Evolutionary conservation across 371 early-diverging fungal species (phyloP).

Genomic region (Mucor irregularis): DNA sequence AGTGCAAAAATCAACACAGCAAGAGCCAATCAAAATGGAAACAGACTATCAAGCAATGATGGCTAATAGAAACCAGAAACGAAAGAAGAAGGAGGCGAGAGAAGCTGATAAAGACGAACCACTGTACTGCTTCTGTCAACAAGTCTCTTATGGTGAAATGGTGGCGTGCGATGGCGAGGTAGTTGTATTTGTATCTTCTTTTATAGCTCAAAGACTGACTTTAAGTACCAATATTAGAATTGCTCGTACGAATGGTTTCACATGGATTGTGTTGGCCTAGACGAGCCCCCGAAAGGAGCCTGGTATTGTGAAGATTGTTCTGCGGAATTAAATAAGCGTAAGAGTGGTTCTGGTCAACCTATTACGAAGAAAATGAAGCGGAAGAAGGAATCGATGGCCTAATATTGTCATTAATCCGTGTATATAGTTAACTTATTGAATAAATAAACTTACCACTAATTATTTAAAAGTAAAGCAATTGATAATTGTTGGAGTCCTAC

Average conservation of each 20-base stretch:
- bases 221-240: constrained; percentile 33
- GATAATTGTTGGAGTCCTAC: too few relatives aligned
- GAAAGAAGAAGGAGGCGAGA: constrained; percentile 36
- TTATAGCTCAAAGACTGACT: too few relatives aligned
- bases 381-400: constrained; percentile 20
- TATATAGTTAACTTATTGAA: too few relatives aligned
- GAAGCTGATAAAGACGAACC: constrained; percentile 71
- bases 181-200: constrained; percentile 20
- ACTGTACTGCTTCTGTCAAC: constrained; percentile 90
- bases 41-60: constrained; percentile 20
- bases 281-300: constrained; percentile 81
- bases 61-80: constrained; percentile 29
- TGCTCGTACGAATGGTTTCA: constrained; percentile 93
- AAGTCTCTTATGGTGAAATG: constrained; percentile 98
- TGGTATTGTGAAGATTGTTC: constrained; percentile 90
- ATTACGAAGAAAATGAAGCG: constrained; percentile 18
- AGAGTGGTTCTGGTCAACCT: not conserved
- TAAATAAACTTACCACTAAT: too few relatives aligned
- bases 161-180: constrained; percentile 95
- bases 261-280: constrained; percentile 88
- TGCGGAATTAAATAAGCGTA: constrained; percentile 49
- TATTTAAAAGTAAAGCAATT: too few relatives aligned
- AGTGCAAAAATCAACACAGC: too few relatives aligned
- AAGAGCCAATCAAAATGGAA: constrained; percentile 8
- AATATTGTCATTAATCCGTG: too few relatives aligned